A percentile compares a stretch with the other conserved stretches of the same genome.
These are phyloP conservation scores for Strobilomyces confusus DNA, from an alignment of 768 basidiomycete species.

Conservation along the genomic window DNA sequence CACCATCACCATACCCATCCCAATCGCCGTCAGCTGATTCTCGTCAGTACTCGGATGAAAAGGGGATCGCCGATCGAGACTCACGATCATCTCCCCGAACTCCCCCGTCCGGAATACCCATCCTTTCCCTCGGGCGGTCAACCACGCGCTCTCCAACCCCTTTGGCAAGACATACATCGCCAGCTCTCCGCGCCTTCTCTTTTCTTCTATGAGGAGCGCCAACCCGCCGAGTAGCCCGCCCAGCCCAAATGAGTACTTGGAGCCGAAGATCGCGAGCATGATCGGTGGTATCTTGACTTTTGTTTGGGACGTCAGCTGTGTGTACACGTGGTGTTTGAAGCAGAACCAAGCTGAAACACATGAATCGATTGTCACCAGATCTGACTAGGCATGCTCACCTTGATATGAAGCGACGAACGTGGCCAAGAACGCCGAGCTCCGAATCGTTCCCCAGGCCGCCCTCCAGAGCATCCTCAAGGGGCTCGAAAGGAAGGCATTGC, in stretches of 20 bases:
- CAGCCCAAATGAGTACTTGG: slow-evolving; percentile 70
- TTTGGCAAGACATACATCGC: slow-evolving; percentile 92
- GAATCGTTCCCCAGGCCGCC: slow-evolving; percentile 65
- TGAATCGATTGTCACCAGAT: background rate
- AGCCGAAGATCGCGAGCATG: slow-evolving; percentile 54
- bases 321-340: slow-evolving; percentile 58
- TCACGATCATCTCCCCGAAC: slow-evolving; percentile 62
- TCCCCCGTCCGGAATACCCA: slow-evolving; percentile 69
- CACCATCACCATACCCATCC: slow-evolving; percentile 92
- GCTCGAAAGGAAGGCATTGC: slow-evolving; percentile 57
- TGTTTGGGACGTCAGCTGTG: slow-evolving; percentile 39
- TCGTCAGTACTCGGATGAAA: slow-evolving; percentile 8
- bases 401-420: slow-evolving; percentile 81
- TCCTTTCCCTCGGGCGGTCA: slow-evolving; percentile 68
- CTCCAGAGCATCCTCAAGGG: slow-evolving; percentile 64
- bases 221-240: slow-evolving; percentile 72
- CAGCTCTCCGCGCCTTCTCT: slow-evolving; percentile 81
- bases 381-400: slow-evolving; percentile 39
- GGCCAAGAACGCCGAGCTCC: slow-evolving; percentile 86
- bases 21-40: slow-evolving; percentile 59
- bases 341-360: slow-evolving; percentile 53
- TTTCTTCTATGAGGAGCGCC: slow-evolving; percentile 83
- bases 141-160: slow-evolving; percentile 88
- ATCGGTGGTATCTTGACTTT: slow-evolving; percentile 38
- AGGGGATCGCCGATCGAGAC: slow-evolving; percentile 21